Evolutionary conservation across 257 asterid genomes (phyloP), one percentile per base, ranked within the genome.

Genomic region (Forsythia viridissima): DNA sequence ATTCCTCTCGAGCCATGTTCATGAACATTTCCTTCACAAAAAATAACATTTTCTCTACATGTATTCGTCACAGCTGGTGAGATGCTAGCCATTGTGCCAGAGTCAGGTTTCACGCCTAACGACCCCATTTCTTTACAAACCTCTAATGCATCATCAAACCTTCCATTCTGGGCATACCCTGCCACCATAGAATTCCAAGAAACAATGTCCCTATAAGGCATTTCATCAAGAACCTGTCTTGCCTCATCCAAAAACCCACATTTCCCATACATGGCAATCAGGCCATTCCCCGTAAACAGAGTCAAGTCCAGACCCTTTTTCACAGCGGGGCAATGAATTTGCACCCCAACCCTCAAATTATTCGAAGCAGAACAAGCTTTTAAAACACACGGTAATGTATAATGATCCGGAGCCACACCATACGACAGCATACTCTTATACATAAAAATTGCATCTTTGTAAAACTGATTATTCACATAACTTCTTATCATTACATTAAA

Each of bases 31-130:
- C 89, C 83, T 82, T 85, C 78, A 95, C 89, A 24, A 92, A 89
- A n/a, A 71, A 38, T 66, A 24, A 92, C 92, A 80, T 93, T 91
- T 77, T 93, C 97, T 6, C 39, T 21, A 16, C 89, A 85, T 2
- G 97, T 90, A 67, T 89, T 82, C 38, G 92, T 87, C 44, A 92
- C 92, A 40, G 96, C 98, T 43, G 97, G 97, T 18, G 89, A 88
- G 68, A 93, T 91, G 89, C 98, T 93, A 65, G 99, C 99, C 98
- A 93, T 90, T 46, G 97, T 91, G 77, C 97, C 97, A 1, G 92
- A 86, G 83, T 95, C 84, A 51, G 95, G 96, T 48, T 82, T 82
- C 71, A 89, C 12, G 12, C 90, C 91, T 74, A 81, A 79, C 3
- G 81, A 42, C 66, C 82, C 86, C 97, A 93, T 95, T 77, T 93